Base-by-base conservation (phyloP, 2,329 filamentous ascomycete species). In the Aspergillus transmontanensis region DNA sequence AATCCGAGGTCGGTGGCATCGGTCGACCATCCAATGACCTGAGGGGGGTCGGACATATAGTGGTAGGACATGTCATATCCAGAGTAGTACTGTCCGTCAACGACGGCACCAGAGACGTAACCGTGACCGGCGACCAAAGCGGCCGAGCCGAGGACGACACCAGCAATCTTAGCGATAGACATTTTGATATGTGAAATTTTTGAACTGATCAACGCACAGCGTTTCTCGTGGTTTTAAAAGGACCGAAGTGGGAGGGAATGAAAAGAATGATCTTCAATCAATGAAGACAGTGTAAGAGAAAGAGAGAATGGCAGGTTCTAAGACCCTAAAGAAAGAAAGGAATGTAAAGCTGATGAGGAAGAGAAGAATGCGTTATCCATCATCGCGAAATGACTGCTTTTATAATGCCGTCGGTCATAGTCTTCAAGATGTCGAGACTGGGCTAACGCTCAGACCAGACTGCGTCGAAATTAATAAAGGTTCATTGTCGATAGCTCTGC, bases 1-100 rank as follows among this genome's bases (percentile, higher is more conserved):
- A 82, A 88, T 34, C 85, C 85, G 66, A 84, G 80, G 70, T 87
- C 84, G 43, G 82, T 80, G 56, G 80, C 81, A 6, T 79, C 73
- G 53, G 81, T 83, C 19, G 79, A 80, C 87, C 87, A 89, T 65
- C 82, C 87, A 58, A 86, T 83, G 28, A 78, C 75, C 19, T 78
- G 71, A 2, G 82, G 82, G 21, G 75, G 74, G n/a, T 73, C 68
- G 28, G 64, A 66, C 59, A 62, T 66, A 66, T 81, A 80, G 53
- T 68, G 66, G 66, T 76, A 80, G 23, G 66, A 59, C 63, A 64
- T 68, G 46, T 81, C 69, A 71, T 79, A 83, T 48, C 82, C 82
- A 30, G 69, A 68, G 61, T 80, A 76, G 68, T 73, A 78, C 36
- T 66, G 65, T 45, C 75, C 76, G 55, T 76, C 77, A 58, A 76